phyloP scores from a whole-genome alignment of 2,329 filamentous ascomycete genomes.

The Bipolaris bicolor region DNA sequence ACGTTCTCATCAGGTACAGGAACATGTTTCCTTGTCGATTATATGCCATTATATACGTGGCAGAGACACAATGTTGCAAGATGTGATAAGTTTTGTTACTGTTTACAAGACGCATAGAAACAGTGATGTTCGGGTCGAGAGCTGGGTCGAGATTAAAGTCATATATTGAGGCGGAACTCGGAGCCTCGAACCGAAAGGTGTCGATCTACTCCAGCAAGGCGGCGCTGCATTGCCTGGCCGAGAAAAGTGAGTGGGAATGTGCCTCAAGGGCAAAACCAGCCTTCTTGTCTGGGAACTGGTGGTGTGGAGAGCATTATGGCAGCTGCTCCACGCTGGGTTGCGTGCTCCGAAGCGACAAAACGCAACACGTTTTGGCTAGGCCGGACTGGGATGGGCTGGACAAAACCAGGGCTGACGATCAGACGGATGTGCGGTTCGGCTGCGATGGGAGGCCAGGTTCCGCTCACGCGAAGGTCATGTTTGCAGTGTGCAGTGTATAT shows the following conservation, averaged over 20 bases:
- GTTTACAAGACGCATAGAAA: neutral
- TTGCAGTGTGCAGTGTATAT: neutral
- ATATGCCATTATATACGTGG: neutral
- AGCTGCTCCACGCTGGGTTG: conserved; percentile 3
- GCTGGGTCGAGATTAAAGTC: neutral
- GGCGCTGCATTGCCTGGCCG: neutral
- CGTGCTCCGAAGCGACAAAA: conserved; percentile 7
- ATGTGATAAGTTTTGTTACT: neutral
- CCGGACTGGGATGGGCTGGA: neutral
- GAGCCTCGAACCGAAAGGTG: neutral
- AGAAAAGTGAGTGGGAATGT: neutral
- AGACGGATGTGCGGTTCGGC: neutral
- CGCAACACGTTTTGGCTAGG: conserved; percentile 5
- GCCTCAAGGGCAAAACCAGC: neutral
- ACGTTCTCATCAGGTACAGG: neutral
- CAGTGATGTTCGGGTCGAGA: neutral
- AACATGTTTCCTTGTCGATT: neutral
- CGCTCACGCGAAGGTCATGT: neutral
- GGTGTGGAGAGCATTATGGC: neutral
- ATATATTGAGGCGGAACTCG: neutral
- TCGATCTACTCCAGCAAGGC: neutral
- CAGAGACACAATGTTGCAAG: neutral
- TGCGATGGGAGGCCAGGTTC: neutral
- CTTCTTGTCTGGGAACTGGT: neutral
- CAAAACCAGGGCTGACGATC: neutral